Base-by-base conservation (phyloP, 495 filamentous ascomycete species). In the Hypoxylon cercidicola region DNA sequence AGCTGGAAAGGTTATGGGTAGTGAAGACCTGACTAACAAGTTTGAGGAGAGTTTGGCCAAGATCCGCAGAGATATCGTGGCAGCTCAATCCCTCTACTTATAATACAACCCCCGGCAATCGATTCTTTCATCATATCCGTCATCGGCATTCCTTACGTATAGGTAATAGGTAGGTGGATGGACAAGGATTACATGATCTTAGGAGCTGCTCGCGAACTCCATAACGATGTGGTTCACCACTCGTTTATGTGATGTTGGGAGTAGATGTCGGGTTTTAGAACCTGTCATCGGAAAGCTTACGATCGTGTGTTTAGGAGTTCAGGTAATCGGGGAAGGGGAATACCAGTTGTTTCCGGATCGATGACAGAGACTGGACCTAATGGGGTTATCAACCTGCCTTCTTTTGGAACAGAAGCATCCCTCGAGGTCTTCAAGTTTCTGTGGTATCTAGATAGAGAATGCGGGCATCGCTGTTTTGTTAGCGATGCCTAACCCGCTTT, bases 1-100 rank as follows among this genome's bases (percentile, higher is more conserved):
- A 78, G 95, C 92, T 39, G 86, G 90, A 64, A 97, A 96, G 78
- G 93, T 97, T 52, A 99, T 99, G 96, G 95, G 95, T 53, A 97
- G 88, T 73, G 90, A 97, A 64, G 95, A 97, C 59, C 82, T 99
- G 52, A 88, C 93, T 75, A 79, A 87, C 69, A 98, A 83, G 73
- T 99, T 99, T 68, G 92, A 96, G 74, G 79, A 85, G 55, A 88
- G 90, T 32, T 78, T 99, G 68, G 79, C 80, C 45, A 96, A 96
- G 85, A 88, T 98, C 16, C 86, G 88, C 77, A 82, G 95, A 69
- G 93, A 97, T 72, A 93, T 97, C 74, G 93, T 97, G 56, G 92
- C 93, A 48, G 93, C 93, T 66, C 93, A 97, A 81, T 92, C 89
- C 56, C 76, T 97, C 68, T 97, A 97, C 72, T 79, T 97, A 74